Evolutionary conservation across 306 rosid species (phyloP), one percentile per base, ranked within the genome.

Genomic region (Vicia villosa): DNA sequence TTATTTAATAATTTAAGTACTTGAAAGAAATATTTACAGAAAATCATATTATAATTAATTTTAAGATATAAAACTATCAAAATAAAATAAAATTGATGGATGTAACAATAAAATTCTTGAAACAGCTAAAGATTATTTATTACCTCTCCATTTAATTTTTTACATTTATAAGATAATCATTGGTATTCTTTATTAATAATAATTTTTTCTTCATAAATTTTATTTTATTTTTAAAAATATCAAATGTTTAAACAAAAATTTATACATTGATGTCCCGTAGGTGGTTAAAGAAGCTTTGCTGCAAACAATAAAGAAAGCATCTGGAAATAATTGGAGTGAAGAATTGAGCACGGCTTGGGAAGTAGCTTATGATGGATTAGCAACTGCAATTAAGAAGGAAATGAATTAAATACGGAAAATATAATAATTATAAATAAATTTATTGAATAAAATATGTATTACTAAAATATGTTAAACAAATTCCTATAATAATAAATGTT

Each of bases 201-300:
- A 7, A 14, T 52, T 30, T 2, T 47, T 47, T 7, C 1, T 58
- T 26, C 5, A 24, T 30, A 1, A 6, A 13, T 12, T 28, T 5
- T 12, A 7, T 55, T 22, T 7, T 24, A 3, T 10, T 30, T 30
- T 30, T 30, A 4, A 30, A 10, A 11, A 2, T 7, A 10, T 10
- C 4, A 40, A 40, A 13, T 40, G 1, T 1, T 10, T 40, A 13
- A 40, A 3, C 45, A 14, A 13, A 24, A 55, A 5, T 26, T 12
- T 5, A 24, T 12, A 0, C 28, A 24, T 24, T 12, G 15, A 8
- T 1, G 3, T 3, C 4, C 2, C 16, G 0, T 10, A 34, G 41
- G 81, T 70, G 73, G 63, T 77, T 2, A 77, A 70, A 56, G 77
- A 77, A 70, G 81, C 77, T 34, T 3, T 70, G 5, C 6, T 77